Percentiles rank a stretch among this genome's conserved stretches.
Conservation (phyloP, 768 basidiomycete genomes). For the Lentinus brumalis region DNA sequence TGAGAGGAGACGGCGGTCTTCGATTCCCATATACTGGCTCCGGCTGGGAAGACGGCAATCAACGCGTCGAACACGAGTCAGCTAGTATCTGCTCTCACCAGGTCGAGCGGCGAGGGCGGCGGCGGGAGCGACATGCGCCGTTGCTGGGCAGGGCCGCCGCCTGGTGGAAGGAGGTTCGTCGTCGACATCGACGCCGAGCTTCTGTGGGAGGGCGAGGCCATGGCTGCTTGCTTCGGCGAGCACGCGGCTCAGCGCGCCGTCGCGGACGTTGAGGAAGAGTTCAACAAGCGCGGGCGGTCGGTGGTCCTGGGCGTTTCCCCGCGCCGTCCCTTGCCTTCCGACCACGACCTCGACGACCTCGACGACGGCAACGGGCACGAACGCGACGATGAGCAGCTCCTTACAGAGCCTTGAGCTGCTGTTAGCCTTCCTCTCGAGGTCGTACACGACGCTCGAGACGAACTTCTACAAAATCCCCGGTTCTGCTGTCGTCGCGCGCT, state of each 20-base stretch:
- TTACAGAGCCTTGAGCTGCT: constrained; percentile 49
- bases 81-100: constrained; percentile 34
- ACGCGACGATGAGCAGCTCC: constrained; percentile 38
- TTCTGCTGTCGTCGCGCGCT: constrained; percentile 82
- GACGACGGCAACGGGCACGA: constrained; percentile 13
- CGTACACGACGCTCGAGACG: constrained; percentile 58
- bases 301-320: constrained; percentile 6
- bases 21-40: constrained; percentile 45
- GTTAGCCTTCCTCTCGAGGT: constrained; percentile 65
- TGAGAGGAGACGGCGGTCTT: constrained; percentile 74
- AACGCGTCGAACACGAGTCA: constrained; percentile 14
- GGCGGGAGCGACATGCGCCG: constrained; percentile 43
- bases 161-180: constrained; percentile 31
- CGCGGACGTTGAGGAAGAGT: constrained; percentile 24
- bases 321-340: constrained; percentile 7
- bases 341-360: constrained; percentile 11
- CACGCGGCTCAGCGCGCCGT: constrained; percentile 30
- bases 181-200: constrained; percentile 25
- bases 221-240: constrained; percentile 24
- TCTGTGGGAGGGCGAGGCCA: constrained; percentile 34
- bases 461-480: constrained; percentile 79
- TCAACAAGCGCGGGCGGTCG: constrained; percentile 2
- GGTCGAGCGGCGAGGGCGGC: constrained; percentile 39
- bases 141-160: constrained; percentile 24
- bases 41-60: constrained; percentile 34